Base-by-base conservation (phyloP, 2,329 filamentous ascomycete species). In the Talaromyces atroroseus region DNA sequence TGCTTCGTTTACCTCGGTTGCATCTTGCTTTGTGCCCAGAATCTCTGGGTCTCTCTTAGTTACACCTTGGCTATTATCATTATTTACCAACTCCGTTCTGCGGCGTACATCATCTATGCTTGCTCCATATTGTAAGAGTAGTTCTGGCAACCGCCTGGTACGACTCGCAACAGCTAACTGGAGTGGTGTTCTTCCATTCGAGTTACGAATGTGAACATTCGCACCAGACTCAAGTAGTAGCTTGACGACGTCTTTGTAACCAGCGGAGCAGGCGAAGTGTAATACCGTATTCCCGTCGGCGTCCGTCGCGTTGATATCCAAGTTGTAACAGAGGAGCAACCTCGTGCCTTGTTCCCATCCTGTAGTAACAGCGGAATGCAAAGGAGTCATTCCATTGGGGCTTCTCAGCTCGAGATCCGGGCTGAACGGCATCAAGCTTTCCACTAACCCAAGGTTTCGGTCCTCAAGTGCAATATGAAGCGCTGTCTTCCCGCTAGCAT, bases 401-500 rank as follows among this genome's bases (percentile, higher is more conserved):
- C 5, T 11, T 18, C 20, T 53, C n/a, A 53, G n/a, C 21, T 53
- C 10, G 20, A 53, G 29, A 47, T 53, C 24, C 2, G 51, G 51
- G 14, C n/a, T 21, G 26, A 53, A 53, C 18, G 7, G 29, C 42
- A 53, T 16, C 20, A 53, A 16, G 3, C 10, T 23, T 34, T 26
- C 6, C 6, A 53, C 6, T 36, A 53, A 38, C 16, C 44, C 42
- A 38, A 53, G 26, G 26, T 38, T 29, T 20, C 42, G 23, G 2
- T 47, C 6, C 14, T 47, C 51, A 8, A 53, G 20, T 36, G 51
- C 51, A n/a, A 53, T 32, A 26, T 47, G 51, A 20, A 53, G 14
- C 26, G 29, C 26, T 5, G 51, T 47, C 12, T 38, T 53, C 1
- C 51, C 51, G 12, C 18, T 53, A 14, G 20, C 5, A 14, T 47